A percentile compares a stretch with the other conserved stretches of the same genome.
Evolutionary conservation across 1,284 basidiomycete species (phyloP).

Genomic region (Ganoderma resinaceum): DNA sequence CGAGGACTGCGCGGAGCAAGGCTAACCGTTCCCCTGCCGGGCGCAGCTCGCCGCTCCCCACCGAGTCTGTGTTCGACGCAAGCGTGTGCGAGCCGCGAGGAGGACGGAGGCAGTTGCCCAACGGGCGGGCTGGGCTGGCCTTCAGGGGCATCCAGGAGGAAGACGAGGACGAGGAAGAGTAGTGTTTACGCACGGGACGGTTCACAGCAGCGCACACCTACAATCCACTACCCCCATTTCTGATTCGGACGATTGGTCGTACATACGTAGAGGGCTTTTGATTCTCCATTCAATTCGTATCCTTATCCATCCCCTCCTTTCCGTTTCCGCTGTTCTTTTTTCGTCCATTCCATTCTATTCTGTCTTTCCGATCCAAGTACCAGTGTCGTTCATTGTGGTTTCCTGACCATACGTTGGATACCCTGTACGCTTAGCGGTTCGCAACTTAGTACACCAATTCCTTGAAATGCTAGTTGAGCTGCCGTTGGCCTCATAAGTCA

Average conservation of each 20-base stretch:
- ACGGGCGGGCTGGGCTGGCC: slow-evolving; percentile 64
- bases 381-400: not conserved
- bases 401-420: not conserved
- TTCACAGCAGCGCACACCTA: not conserved
- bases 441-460: not conserved
- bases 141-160: slow-evolving; percentile 78
- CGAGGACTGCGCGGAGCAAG: slow-evolving; percentile 42
- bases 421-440: slow-evolving; percentile 9
- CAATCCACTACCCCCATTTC: not conserved
- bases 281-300: slow-evolving; percentile 1
- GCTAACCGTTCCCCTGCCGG: slow-evolving; percentile 65
- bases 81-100: slow-evolving; percentile 56
- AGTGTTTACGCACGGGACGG: not conserved
- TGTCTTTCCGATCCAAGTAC: not conserved
- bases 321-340: slow-evolving; percentile 1
- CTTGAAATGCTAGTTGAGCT: not conserved
- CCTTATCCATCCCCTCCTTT: slow-evolving; percentile 10
- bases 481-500: not conserved
- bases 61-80: slow-evolving; percentile 54
- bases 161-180: slow-evolving; percentile 76
- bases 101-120: slow-evolving; percentile 67
- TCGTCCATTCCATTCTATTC: slow-evolving; percentile 2
- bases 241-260: slow-evolving; percentile 20
- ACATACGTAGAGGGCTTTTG: slow-evolving; percentile 18
- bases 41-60: slow-evolving; percentile 61